Base-by-base conservation (phyloP, 2,329 filamentous ascomycete species). In the Venturia asperata region DNA sequence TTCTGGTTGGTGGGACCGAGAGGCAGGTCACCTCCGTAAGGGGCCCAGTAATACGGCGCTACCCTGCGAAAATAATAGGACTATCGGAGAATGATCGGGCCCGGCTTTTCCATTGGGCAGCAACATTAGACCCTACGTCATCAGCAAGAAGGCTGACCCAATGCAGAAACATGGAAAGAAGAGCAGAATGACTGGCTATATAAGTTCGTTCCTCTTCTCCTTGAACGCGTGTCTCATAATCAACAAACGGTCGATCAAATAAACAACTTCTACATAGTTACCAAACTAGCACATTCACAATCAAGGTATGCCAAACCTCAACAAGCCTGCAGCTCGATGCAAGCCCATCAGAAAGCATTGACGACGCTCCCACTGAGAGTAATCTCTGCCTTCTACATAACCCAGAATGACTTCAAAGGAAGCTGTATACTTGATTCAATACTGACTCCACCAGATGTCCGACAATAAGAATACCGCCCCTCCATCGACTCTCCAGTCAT, bases 401-500 rank as follows among this genome's bases (percentile, higher is more conserved):
- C 17, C 3, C 42, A 45, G 30, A 34, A 6, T 34, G n/a, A 34
- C 3, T 34, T 34, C 3, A 3, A 34, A 6, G 3, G 30, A 34
- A 34, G 30, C 3, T 34, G 3, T 34, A 34, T 6, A 34, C 30
- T 34, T 34, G 30, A 34, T 34, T 34, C 30, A 34, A 21, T 9
- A 11, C n/a, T 21, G n/a, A 52, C 47, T 52, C 6, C 11, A 13
- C 21, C 21, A 52, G 47, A 84, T 82, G 80, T 78, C 80, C 72
- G 78, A 81, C 78, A 80, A 81, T 74, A 74, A 82, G 64, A 84
- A 58, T 17, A 42, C 58, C 21, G 27, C 55, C n/a, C 63, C 39
- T 17, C 37, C 88, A 70, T 95, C 91, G 68, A 94, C 92, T 68
- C 82, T 92, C 73, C 85, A 93, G 82, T 89, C 90, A 66, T 71